These are phyloP conservation scores for Tetradesmus obliquus DNA, from an alignment of 139 green algal species.

Conservation along the genomic window DNA sequence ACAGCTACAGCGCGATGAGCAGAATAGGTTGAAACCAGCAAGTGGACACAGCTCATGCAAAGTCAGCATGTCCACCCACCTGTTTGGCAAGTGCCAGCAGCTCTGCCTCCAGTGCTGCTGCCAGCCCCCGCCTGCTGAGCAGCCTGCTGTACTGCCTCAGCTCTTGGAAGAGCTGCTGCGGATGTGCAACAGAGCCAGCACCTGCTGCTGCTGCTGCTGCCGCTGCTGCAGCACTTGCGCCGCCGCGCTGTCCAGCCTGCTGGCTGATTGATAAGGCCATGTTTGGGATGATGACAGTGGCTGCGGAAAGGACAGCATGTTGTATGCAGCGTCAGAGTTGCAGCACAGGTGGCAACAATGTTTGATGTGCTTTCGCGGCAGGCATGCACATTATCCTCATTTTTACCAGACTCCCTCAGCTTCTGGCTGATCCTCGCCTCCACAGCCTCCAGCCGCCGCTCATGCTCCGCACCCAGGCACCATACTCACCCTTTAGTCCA, in stretches of 20 bases:
- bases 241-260: neutral
- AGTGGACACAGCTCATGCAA: neutral
- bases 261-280: constrained; percentile 64
- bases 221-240: constrained; percentile 24
- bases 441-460: neutral
- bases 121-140: constrained; percentile 65
- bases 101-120: constrained; percentile 56
- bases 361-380: too few relatives aligned
- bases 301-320: constrained; percentile 25
- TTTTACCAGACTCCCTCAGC: too few relatives aligned
- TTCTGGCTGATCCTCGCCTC: too few relatives aligned
- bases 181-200: constrained; percentile 52
- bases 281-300: constrained; percentile 63
- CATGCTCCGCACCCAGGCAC: neutral
- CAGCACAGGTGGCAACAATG: neutral
- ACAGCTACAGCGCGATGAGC: neutral
- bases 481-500: too few relatives aligned
- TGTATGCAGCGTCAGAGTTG: neutral
- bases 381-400: too few relatives aligned
- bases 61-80: constrained; percentile 9
- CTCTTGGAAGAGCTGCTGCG: constrained; percentile 70
- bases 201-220: constrained; percentile 2
- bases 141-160: constrained; percentile 69
- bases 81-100: constrained; percentile 65
- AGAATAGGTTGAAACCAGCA: neutral